Evolutionary conservation across 345 rosid species (phyloP), one percentile per base, ranked within the genome.

Genomic region (Populus euphratica): DNA sequence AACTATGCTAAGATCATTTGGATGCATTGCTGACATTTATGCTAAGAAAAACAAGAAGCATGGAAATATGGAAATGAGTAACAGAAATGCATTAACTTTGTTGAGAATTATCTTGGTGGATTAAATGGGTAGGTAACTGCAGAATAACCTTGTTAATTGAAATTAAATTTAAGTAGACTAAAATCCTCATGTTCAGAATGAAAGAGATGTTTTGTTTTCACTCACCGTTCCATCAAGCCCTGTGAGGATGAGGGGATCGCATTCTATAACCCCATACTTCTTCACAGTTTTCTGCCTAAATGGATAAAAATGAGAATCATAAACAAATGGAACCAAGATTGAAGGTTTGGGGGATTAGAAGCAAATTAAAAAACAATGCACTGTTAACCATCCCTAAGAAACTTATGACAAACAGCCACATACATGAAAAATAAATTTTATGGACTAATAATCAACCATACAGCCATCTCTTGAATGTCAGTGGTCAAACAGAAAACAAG

Each of bases 161-260:
- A 41, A 41, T 47, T 43, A 7, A 74, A 20, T 68, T 52, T 68
- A 31, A 63, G 29, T 39, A 68, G 31, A 56, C 31, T 61, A 69
- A 69, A 64, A 59, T 27, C 39, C 23, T 27, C 35, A 41, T 65
- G 6, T 67, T 64, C 71, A 61, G 27, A 78, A 69, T 70, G 72
- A 75, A 56, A 61, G 52, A 80, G 63, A 23, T 67, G 31, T 73
- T 61, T 73, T 39, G 33, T 73, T 64, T 73, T 39, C 65, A 88
- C 99, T 95, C 83, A 95, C 99, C 85, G 91, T 89, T 86, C 79
- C 86, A 70, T 93, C 98, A 68, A 93, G 91, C 72, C 93, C 94
- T 59, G 84, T 81, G 70, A 91, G 92, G 79, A 95, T 73, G 31
- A 91, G 88, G 25, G 94, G 86, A 84, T 95, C 94, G 64, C 96